phyloP scores from a whole-genome alignment of 768 basidiomycete genomes.

The Gloeostereum incarnatum region DNA sequence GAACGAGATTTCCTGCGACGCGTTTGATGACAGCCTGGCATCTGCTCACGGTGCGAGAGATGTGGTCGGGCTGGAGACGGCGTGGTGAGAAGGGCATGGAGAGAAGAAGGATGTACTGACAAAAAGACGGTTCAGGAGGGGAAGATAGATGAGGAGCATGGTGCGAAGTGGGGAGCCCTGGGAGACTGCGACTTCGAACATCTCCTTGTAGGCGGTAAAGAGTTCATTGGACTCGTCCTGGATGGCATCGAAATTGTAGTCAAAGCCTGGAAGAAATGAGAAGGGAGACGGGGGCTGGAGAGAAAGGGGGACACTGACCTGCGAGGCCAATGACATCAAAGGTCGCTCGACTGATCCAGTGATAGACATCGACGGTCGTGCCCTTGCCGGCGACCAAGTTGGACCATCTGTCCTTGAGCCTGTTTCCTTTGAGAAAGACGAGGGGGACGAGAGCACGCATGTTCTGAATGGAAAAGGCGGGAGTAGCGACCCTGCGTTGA shows the following conservation, averaged over 20 bases:
- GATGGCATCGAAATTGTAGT: slow-evolving; percentile 81
- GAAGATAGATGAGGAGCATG: slow-evolving; percentile 47
- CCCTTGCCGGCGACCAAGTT: slow-evolving; percentile 22
- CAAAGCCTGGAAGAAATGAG: slow-evolving; percentile 50
- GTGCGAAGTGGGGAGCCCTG: slow-evolving; percentile 37
- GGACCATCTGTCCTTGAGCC: slow-evolving; percentile 59
- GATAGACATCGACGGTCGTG: slow-evolving; percentile 50
- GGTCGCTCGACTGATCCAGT: slow-evolving; percentile 76
- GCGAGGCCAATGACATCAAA: slow-evolving; percentile 92
- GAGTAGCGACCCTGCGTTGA: slow-evolving; percentile 67
- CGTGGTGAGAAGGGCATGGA: slow-evolving; percentile 2
- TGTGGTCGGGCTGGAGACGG: slow-evolving; percentile 40
- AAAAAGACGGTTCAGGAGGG: slow-evolving; percentile 42
- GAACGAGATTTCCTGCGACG: slow-evolving; percentile 67
- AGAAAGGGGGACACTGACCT: slow-evolving; percentile 29
- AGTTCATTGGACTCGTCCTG: slow-evolving; percentile 72
- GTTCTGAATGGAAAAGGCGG: slow-evolving; percentile 77
- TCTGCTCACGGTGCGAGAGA: slow-evolving; percentile 36
- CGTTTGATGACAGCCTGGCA: slow-evolving; percentile 57
- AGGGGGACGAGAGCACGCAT: slow-evolving; percentile 63
- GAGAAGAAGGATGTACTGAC: slow-evolving; percentile 27
- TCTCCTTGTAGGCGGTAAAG: slow-evolving; percentile 73
- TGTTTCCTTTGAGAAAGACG: slow-evolving; percentile 57
- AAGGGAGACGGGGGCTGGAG: neutral
- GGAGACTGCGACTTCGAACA: slow-evolving; percentile 70